Percentiles rank a stretch among this genome's conserved stretches.
Conservation (phyloP, 257 asterid genomes). For the Cynanchum wilfordii region DNA sequence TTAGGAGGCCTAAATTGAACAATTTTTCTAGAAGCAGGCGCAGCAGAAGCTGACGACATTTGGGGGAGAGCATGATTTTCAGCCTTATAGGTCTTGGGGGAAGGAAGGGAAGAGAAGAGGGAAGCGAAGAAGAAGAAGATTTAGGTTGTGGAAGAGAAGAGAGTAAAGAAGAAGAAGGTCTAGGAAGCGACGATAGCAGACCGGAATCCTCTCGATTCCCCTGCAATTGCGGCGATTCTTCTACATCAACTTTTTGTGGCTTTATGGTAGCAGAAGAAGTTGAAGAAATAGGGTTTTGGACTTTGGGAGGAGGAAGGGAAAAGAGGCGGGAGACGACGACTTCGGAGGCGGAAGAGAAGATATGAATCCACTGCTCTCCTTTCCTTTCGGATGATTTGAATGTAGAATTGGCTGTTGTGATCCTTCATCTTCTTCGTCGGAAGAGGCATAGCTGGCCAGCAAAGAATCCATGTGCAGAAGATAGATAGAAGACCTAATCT, state of each 20-base stretch:
- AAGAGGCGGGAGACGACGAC: slow-evolving; percentile 21
- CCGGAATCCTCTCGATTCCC: neutral
- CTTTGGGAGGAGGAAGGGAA: slow-evolving; percentile 14
- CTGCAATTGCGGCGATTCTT: neutral
- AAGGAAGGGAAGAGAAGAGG: slow-evolving; percentile 37
- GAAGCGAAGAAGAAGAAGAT: slow-evolving; percentile 28
- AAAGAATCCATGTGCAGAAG: slow-evolving; percentile 58
- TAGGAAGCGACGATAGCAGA: slow-evolving; percentile 23
- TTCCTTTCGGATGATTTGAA: slow-evolving; percentile 21
- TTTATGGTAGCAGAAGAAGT: neutral
- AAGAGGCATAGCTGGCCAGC: slow-evolving; percentile 76
- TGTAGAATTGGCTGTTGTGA: slow-evolving; percentile 14
- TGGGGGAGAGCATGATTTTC: slow-evolving; percentile 11
- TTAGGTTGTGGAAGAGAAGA: slow-evolving; percentile 61
- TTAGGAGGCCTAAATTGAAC: slow-evolving; percentile 88
- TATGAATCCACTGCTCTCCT: slow-evolving; percentile 32
- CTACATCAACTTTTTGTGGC: neutral
- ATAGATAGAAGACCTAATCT: neutral
- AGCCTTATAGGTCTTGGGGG: slow-evolving; percentile 19
- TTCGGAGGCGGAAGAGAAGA: slow-evolving; percentile 62
- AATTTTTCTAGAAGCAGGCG: slow-evolving; percentile 39
- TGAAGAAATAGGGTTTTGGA: slow-evolving; percentile 1
- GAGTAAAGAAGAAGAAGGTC: slow-evolving; percentile 31
- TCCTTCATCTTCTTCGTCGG: slow-evolving; percentile 63
- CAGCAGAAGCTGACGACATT: slow-evolving; percentile 12